Evolutionary conservation across 305 asterid genomes (phyloP).

Genomic region (Striga hermonthica): DNA sequence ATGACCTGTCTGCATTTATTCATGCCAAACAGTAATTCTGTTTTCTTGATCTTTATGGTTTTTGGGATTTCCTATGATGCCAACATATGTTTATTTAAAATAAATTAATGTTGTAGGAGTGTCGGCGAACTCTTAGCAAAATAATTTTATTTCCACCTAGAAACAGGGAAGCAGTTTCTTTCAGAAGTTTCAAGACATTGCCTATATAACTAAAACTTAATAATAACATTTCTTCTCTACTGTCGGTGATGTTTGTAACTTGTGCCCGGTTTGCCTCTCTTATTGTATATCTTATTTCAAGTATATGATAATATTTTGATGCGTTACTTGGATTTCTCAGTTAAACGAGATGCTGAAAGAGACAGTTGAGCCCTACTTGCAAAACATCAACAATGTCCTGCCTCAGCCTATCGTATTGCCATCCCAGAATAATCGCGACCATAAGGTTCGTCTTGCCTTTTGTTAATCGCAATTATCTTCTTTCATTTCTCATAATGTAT

Average conservation of each 20-base stretch:
- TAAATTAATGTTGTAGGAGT: too few species aligned
- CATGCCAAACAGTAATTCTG: background rate
- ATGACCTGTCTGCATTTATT: background rate
- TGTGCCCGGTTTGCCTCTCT: background rate
- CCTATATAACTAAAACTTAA: background rate
- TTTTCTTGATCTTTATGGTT: too few species aligned
- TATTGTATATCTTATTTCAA: background rate
- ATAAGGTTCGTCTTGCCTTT: constrained; percentile 46
- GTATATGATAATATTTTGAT: constrained; percentile 14
- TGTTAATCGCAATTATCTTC: background rate
- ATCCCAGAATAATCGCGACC: constrained; percentile 42
- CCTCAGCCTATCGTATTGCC: constrained; percentile 60
- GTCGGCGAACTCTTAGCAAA: too few species aligned
- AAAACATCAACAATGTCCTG: constrained; percentile 49
- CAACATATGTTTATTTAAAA: too few species aligned
- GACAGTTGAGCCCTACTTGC: constrained; percentile 70
- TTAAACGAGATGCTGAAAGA: constrained; percentile 81
- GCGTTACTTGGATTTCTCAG: constrained; percentile 39
- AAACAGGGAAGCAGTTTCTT: too few species aligned
- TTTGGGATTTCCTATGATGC: too few species aligned
- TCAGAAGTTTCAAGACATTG: too few species aligned
- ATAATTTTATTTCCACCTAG: too few species aligned
- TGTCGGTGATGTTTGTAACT: background rate
- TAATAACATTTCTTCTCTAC: background rate
- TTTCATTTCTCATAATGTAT: background rate